Conservation (phyloP, 495 filamentous ascomycete species). For the Tirmania nivea region DNA sequence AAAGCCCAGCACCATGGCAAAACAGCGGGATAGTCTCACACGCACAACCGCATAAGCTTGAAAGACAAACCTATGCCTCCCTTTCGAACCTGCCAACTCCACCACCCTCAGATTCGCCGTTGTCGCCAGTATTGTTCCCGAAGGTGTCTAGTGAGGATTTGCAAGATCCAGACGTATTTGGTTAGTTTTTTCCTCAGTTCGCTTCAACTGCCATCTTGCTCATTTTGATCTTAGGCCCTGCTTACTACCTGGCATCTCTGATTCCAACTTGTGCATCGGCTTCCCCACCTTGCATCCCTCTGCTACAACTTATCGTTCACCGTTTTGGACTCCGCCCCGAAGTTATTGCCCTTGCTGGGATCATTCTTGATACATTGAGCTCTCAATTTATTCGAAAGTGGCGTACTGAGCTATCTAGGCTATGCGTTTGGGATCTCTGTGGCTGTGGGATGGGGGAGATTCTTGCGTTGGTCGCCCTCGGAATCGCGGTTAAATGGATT, state of each 20-base stretch:
- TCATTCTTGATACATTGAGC: constrained; percentile 17
- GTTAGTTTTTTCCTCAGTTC: constrained; percentile 5
- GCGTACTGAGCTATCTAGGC: constrained; percentile 6
- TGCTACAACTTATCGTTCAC: constrained; percentile 13
- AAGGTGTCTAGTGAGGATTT: constrained; percentile 10
- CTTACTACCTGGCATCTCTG: constrained; percentile 16
- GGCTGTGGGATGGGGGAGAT: constrained; percentile 9
- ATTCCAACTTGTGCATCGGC: constrained; percentile 16
- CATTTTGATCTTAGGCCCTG: background rate
- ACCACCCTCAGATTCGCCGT: constrained; percentile 11
- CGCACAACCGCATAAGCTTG: constrained; percentile 13
- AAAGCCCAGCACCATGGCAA: no score
- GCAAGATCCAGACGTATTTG: constrained; percentile 11
- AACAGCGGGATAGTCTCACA: constrained; percentile 9
- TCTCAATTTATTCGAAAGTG: constrained; percentile 16
- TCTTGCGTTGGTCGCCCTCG: constrained; percentile 14
- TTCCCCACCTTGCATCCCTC: constrained; percentile 11
- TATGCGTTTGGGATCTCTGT: constrained; percentile 1
- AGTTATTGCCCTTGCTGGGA: constrained; percentile 15
- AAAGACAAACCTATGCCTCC: constrained; percentile 10
- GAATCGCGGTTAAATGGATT: constrained; percentile 16
- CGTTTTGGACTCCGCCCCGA: constrained; percentile 12
- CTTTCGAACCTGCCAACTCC: constrained; percentile 18
- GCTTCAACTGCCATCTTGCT: background rate
- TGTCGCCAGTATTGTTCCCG: constrained; percentile 9